Percentiles rank a stretch among this genome's conserved stretches.
phyloP scores from a whole-genome alignment of 1,284 basidiomycete genomes.

The Takashimella tepidaria region DNA sequence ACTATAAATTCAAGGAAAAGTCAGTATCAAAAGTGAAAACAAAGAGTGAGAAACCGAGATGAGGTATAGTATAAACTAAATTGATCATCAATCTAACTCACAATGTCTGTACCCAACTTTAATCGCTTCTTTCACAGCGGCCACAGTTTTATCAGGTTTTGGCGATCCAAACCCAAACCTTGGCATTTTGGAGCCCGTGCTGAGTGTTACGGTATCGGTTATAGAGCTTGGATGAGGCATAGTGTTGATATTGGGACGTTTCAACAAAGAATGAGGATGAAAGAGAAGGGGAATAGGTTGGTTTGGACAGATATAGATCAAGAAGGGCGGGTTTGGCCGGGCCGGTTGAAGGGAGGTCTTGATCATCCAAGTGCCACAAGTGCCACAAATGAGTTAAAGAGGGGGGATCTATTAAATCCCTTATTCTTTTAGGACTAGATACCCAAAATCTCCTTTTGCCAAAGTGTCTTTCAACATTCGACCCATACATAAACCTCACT shows the following conservation, averaged over 20 bases:
- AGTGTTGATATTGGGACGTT: background rate
- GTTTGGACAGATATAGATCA: background rate
- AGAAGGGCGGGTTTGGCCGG: background rate
- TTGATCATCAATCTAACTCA: conserved; percentile 28
- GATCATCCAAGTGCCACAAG: too few species aligned
- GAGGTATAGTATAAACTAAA: too few species aligned
- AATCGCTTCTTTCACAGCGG: conserved; percentile 62
- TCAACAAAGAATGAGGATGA: background rate
- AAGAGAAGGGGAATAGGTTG: background rate
- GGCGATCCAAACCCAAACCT: conserved; percentile 75
- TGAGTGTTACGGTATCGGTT: conserved; percentile 28
- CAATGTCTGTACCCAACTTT: conserved; percentile 62
- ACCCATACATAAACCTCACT: too few species aligned
- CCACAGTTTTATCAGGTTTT: conserved; percentile 57
- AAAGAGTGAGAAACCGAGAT: conserved; percentile 9
- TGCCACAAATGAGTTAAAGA: too few species aligned
- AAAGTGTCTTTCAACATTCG: too few species aligned
- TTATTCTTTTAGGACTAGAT: too few species aligned
- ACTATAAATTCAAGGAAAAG: conserved; percentile 20
- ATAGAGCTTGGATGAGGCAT: background rate
- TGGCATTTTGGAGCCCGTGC: conserved; percentile 54
- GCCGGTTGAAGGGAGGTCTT: background rate
- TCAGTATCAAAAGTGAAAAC: too few species aligned
- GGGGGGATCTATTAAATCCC: too few species aligned
- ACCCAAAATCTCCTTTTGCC: too few species aligned